phyloP scores from a whole-genome alignment of 192 early-diverging fungal genomes.

The Coemansia sp. region DNA sequence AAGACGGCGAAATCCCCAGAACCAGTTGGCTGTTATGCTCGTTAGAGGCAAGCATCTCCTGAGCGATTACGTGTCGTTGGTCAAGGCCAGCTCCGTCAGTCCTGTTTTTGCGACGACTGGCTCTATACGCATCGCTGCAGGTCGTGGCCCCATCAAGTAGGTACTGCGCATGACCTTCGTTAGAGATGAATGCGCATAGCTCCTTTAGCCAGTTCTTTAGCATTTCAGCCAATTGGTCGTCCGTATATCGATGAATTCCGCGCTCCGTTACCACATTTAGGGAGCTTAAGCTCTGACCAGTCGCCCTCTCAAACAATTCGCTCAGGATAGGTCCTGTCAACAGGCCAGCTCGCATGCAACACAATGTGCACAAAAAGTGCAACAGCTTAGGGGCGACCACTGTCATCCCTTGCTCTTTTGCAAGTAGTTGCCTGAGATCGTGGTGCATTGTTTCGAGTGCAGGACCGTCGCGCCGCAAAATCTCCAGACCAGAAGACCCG shows the following conservation, averaged over 20 bases:
- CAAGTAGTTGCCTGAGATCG: too few relatives aligned
- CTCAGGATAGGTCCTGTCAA: slow-evolving; percentile 2
- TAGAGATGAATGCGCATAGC: slow-evolving; percentile 12
- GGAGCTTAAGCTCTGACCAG: neutral
- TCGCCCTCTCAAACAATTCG: slow-evolving; percentile 16
- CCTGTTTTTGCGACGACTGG: neutral
- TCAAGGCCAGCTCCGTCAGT: neutral
- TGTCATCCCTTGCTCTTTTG: neutral
- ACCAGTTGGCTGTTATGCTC: slow-evolving; percentile 18
- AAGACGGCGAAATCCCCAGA: slow-evolving; percentile 28
- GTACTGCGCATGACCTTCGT: neutral
- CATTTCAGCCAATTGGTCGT: slow-evolving; percentile 3
- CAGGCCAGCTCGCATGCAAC: neutral
- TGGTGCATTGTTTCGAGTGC: neutral
- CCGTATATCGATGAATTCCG: neutral
- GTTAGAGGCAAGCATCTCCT: slow-evolving; percentile 20
- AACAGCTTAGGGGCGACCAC: slow-evolving; percentile 35
- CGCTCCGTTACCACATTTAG: slow-evolving; percentile 14
- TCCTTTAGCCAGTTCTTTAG: slow-evolving; percentile 15
- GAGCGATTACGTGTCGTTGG: slow-evolving; percentile 6
- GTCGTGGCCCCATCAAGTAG: slow-evolving; percentile 20
- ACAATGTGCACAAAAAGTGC: slow-evolving; percentile 14
- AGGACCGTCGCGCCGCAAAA: slow-evolving; percentile 14
- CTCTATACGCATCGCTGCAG: slow-evolving; percentile 15
- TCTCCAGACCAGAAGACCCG: neutral